Base-by-base conservation (phyloP, 345 rosid species). In the Hypericum androsaemum region DNA sequence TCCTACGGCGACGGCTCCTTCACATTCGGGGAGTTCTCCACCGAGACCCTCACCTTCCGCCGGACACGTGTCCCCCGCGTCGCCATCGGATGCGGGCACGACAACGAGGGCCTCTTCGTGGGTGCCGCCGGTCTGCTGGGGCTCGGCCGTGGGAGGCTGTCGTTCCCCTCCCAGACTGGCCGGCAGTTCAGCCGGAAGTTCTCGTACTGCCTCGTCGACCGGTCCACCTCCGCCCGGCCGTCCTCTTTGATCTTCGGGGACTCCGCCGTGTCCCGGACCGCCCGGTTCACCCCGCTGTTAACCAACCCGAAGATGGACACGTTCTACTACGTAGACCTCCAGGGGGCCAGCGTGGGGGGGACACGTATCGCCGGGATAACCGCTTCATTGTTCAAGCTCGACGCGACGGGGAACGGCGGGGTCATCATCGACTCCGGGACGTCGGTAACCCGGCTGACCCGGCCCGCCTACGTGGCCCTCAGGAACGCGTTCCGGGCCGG, bases 41-140 rank as follows among this genome's bases (percentile, higher is more conserved):
- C 90, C 5, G 98, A 88, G 54, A 92, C 95, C 2, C 71, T 92
- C 42, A 85, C 88, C 38, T 92, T 92, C 71, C 78, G 97, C 0
- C 48, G 78, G 10, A 73, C 71, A 7, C 73, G 74, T 14, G 95
- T 92, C 1, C 78, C 61, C 10, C 74, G 77, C 14, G 90, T 92
- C 12, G 87, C 90, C 36, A 61, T 92, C 8, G 98, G 95, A 0
- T 92, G 97, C 37, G 98, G 98, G 14, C 95, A 92, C 63, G 85
- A 83, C 69, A 92, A 92, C 28, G 82, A 92, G 70, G 98, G 98
- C 15, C 70, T 92, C 10, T 92, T 92, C 52, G 80, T 85, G 43
- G 98, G 90, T 43, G 98, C 98, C 0, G 95, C 95, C 6, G 98
- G 98, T 10, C 66, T 92, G 56, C 36, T 92, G 45, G 97, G 97